phyloP scores from a whole-genome alignment of 2,329 filamentous ascomycete genomes.

The Aspergillus quadrilineatus region DNA sequence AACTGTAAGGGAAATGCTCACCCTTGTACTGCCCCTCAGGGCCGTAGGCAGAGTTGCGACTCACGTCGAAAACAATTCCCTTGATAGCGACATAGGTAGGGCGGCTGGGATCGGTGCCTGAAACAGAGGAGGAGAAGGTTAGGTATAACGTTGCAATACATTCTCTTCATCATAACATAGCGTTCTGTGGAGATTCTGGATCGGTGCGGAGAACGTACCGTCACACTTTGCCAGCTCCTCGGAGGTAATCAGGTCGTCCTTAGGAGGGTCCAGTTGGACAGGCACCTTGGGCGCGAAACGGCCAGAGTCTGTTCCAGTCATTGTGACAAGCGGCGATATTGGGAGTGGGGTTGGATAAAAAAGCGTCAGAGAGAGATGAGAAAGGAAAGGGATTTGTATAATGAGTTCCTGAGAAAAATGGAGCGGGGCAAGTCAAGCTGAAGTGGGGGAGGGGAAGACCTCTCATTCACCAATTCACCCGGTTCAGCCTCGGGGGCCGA shows the following conservation, averaged over 20 bases:
- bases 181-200: not conserved
- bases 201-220: conserved; percentile 57
- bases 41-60: conserved; percentile 81
- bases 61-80: conserved; percentile 94
- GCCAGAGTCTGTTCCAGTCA: conserved; percentile 36
- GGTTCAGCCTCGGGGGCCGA: conserved; percentile 16
- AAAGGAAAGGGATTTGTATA: conserved; percentile 2
- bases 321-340: conserved; percentile 15
- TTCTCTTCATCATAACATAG: not conserved
- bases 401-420: conserved; percentile 9
- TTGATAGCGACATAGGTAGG: conserved; percentile 66
- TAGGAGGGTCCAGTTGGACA: conserved; percentile 71
- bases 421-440: conserved; percentile 24
- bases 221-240: conserved; percentile 79
- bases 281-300: conserved; percentile 44
- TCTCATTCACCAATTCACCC: not conserved
- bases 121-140: not conserved
- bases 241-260: conserved; percentile 78
- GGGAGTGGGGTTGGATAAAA: not conserved
- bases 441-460: conserved; percentile 18
- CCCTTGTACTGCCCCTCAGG: conserved; percentile 81
- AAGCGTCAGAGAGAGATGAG: not conserved
- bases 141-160: not conserved
- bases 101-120: conserved; percentile 44
- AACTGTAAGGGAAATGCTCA: conserved; percentile 45